Evolutionary conservation across 257 asterid species (phyloP).

Genomic region (Rubia yunnanensis): DNA sequence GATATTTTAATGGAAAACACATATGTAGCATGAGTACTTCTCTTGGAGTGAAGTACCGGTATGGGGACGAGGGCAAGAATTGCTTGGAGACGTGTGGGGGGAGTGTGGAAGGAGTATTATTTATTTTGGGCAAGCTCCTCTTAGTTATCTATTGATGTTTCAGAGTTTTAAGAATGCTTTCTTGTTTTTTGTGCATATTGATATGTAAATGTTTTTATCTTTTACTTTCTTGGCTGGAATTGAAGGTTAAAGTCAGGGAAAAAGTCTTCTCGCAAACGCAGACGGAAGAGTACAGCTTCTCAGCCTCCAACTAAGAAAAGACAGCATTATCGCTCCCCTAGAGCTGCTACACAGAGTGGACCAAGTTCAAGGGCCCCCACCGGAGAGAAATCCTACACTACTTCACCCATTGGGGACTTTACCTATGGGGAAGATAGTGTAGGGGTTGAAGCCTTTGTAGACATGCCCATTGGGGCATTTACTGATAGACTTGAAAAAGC

Average conservation of each 20-base stretch:
- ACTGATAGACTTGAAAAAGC: slow-evolving; percentile 24
- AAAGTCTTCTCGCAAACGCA: slow-evolving; percentile 61
- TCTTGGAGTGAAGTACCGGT: not conserved
- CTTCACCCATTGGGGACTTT: slow-evolving; percentile 28
- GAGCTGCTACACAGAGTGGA: slow-evolving; percentile 41
- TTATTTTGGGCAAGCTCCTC: not conserved
- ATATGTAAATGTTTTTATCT: not conserved
- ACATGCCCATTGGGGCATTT: too few relatives aligned
- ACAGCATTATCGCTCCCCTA: slow-evolving; percentile 37
- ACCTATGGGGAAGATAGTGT: too few relatives aligned
- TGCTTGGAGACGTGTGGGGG: too few relatives aligned
- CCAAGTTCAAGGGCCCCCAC: slow-evolving; percentile 36
- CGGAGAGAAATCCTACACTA: too few relatives aligned
- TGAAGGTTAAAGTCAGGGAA: slow-evolving; percentile 54
- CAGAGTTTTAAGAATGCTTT: slow-evolving; percentile 1
- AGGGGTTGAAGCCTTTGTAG: too few relatives aligned
- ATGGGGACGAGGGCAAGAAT: too few relatives aligned
- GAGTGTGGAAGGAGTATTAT: not conserved
- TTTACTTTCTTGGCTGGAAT: slow-evolving; percentile 15
- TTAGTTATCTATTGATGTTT: not conserved
- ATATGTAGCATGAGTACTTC: not conserved
- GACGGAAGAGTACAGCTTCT: slow-evolving; percentile 49
- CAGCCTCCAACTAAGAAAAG: slow-evolving; percentile 58
- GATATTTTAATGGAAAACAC: not conserved
- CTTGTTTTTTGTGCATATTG: not conserved